phyloP scores from a whole-genome alignment of 768 basidiomycete species.

The Tylopilus sp. region DNA sequence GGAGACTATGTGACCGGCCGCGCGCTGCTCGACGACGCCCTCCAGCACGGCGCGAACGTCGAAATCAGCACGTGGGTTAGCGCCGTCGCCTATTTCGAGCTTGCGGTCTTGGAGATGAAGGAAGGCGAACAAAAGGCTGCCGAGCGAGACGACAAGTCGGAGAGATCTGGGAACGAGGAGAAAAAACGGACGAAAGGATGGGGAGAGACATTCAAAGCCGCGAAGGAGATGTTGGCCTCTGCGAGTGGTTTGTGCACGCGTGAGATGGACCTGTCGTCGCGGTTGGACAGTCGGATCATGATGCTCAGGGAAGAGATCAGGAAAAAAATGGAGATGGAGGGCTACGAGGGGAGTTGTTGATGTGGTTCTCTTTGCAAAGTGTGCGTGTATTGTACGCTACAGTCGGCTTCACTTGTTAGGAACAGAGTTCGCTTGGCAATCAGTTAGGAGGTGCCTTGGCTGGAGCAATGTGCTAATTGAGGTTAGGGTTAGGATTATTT shows the following conservation, averaged over 20 bases:
- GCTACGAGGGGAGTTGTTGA: constrained; percentile 1
- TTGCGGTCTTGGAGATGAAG: constrained; percentile 67
- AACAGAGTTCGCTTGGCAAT: too few species aligned
- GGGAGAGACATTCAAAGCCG: constrained; percentile 45
- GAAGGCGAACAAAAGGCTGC: constrained; percentile 43
- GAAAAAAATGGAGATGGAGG: constrained; percentile 52
- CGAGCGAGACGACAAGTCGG: constrained; percentile 30
- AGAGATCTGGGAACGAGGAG: constrained; percentile 7
- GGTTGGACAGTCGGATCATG: constrained; percentile 65
- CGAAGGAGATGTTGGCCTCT: constrained; percentile 48
- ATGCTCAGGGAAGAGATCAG: constrained; percentile 71
- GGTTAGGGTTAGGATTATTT: constrained; percentile 15
- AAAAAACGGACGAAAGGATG: constrained; percentile 42
- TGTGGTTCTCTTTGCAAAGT: too few species aligned
- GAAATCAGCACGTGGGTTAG: constrained; percentile 65
- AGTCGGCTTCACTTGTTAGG: too few species aligned
- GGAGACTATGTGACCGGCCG: constrained; percentile 44
- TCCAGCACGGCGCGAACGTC: constrained; percentile 36
- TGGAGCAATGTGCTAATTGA: neutral
- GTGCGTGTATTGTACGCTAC: too few species aligned
- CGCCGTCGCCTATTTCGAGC: constrained; percentile 65
- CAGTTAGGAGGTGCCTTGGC: too few species aligned
- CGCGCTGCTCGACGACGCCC: constrained; percentile 50
- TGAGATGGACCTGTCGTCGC: constrained; percentile 58
- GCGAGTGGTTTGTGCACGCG: constrained; percentile 47